Conservation (phyloP, 1,284 basidiomycete species). For the Farysia itapuensis region DNA sequence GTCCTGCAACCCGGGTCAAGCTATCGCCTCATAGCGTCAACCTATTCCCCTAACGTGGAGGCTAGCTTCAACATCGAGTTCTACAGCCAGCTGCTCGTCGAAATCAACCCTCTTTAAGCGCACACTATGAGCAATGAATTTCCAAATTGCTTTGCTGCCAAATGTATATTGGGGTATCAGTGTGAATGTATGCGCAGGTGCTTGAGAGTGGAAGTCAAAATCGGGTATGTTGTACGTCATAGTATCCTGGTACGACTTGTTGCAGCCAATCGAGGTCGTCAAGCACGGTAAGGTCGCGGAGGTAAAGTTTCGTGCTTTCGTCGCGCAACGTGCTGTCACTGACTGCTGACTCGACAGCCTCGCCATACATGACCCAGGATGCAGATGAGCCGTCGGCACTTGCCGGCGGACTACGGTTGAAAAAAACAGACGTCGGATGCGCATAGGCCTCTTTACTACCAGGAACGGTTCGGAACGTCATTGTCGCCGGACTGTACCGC, state of each 20-base stretch:
- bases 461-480: constrained; percentile 77
- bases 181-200: too few relatives aligned
- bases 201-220: too few relatives aligned
- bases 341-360: too few relatives aligned
- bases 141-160: too few relatives aligned
- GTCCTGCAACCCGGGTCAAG: constrained; percentile 11
- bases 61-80: constrained; percentile 24
- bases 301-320: too few relatives aligned
- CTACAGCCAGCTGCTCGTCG: constrained; percentile 18
- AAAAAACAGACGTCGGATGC: constrained; percentile 91
- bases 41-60: constrained; percentile 10
- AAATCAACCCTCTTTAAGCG: constrained; percentile 1
- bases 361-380: neutral
- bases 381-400: neutral
- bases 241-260: constrained; percentile 10
- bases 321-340: too few relatives aligned
- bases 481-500: constrained; percentile 1
- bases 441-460: constrained; percentile 73
- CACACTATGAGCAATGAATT: too few relatives aligned
- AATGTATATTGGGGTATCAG: too few relatives aligned
- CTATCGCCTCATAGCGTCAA: constrained; percentile 27
- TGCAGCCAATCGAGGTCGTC: constrained; percentile 9
- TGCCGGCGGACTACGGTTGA: constrained; percentile 68
- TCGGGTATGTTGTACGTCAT: constrained; percentile 1
- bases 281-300: constrained; percentile 65